Conservation (phyloP, 495 filamentous ascomycete genomes). For the Tetracladium setigerum region DNA sequence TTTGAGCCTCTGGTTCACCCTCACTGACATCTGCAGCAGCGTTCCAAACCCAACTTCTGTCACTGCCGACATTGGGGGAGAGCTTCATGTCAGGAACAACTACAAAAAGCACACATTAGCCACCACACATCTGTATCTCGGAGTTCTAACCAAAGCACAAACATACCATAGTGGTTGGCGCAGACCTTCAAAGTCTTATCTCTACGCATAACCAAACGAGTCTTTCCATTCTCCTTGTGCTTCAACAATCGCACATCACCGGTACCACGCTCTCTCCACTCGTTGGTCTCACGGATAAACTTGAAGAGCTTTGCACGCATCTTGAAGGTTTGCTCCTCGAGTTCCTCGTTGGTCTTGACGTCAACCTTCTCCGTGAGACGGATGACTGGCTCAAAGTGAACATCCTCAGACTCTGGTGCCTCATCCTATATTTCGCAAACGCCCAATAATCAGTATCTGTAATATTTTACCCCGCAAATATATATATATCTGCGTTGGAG, state of each 20-base stretch:
- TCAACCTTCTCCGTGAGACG: slow-evolving; percentile 93
- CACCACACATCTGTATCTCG: not conserved
- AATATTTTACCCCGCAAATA: slow-evolving; percentile 1
- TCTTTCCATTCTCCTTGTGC: slow-evolving; percentile 98
- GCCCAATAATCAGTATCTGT: not conserved
- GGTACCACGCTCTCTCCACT: slow-evolving; percentile 99
- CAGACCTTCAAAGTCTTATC: slow-evolving; percentile 99
- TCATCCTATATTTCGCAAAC: slow-evolving; percentile 46
- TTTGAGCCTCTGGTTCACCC: slow-evolving; percentile 93
- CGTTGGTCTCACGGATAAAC: slow-evolving; percentile 80
- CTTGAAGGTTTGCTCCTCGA: slow-evolving; percentile 95
- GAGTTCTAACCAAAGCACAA: not conserved
- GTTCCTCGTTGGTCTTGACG: slow-evolving; percentile 96
- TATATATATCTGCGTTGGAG: not conserved
- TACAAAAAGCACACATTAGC: slow-evolving; percentile 7
- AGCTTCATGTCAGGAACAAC: slow-evolving; percentile 98
- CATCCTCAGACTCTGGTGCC: slow-evolving; percentile 75
- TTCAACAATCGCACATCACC: slow-evolving; percentile 94
- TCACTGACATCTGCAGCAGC: slow-evolving; percentile 96
- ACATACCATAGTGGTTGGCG: slow-evolving; percentile 98
- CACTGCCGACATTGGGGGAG: slow-evolving; percentile 91
- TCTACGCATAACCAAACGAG: slow-evolving; percentile 93
- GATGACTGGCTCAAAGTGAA: slow-evolving; percentile 95
- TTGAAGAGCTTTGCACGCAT: slow-evolving; percentile 99
- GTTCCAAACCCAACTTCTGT: slow-evolving; percentile 99